phyloP scores from a whole-genome alignment of 2,329 filamentous ascomycete genomes.

The Rhynchosporium secalis region DNA sequence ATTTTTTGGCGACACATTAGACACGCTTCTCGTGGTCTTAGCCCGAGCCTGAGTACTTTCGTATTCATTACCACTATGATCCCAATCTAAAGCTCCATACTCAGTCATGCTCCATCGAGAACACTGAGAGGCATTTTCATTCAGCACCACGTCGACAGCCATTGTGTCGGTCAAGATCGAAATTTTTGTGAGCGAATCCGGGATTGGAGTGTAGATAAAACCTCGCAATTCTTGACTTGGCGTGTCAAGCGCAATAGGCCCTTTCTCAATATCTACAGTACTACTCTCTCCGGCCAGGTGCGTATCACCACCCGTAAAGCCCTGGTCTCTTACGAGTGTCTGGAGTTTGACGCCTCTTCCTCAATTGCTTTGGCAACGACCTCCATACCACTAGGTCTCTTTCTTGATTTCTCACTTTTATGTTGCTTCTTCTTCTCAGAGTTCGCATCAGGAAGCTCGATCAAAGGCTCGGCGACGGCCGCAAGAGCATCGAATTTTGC shows the following conservation, averaged over 20 bases:
- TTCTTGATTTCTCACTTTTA: conserved; percentile 17
- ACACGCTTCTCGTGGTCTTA: conserved; percentile 18
- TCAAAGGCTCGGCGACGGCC: conserved; percentile 13
- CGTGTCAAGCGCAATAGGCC: neutral
- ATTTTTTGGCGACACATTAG: conserved; percentile 9
- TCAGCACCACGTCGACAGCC: neutral
- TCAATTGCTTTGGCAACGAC: conserved; percentile 15
- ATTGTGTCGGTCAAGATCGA: neutral
- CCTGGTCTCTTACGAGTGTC: conserved; percentile 42
- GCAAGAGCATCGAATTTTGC: neutral
- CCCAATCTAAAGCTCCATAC: conserved; percentile 26
- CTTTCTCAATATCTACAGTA: conserved; percentile 8
- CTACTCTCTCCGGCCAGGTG: conserved; percentile 32
- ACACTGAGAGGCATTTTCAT: conserved; percentile 25
- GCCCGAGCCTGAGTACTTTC: conserved; percentile 21
- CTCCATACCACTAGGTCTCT: conserved; percentile 19
- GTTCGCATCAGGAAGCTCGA: conserved; percentile 24
- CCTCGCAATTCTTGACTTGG: conserved; percentile 1
- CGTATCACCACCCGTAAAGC: conserved; percentile 39
- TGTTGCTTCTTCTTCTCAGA: conserved; percentile 24
- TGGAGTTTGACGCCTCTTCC: conserved; percentile 36
- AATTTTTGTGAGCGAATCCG: neutral
- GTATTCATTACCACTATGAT: conserved; percentile 23
- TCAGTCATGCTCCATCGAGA: conserved; percentile 19
- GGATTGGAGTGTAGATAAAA: conserved; percentile 20